Base-by-base conservation (phyloP, 306 rosid genomes). In the Abrus precatorius region DNA sequence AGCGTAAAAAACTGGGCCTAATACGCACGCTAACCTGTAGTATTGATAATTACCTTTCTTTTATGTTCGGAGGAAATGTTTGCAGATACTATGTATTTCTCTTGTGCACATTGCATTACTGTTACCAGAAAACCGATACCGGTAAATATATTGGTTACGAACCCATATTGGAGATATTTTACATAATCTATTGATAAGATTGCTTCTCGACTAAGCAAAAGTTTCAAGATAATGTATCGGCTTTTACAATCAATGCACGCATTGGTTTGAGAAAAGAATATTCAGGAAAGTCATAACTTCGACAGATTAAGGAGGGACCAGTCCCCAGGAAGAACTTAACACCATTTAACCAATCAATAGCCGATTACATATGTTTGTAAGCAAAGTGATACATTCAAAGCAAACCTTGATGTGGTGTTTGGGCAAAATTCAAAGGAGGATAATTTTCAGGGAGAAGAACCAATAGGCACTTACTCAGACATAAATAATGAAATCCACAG, bases 401-500 rank as follows among this genome's bases (percentile, higher is more conserved):
- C 72, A 78, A 72, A 59, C 71, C 3, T 69, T 29, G 27, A 81
- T 20, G 62, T 73, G 66, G 78, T 60, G 53, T 69, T 65, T 47
- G 30, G 53, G 49, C 75, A 76, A 80, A 85, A 71, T 71, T 61
- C 52, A 28, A 41, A 32, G 67, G 68, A 60, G 13, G 75, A 64
- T 34, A 32, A 20, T 75, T 82, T 59, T 84, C 74, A 53, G 28
- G 79, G 53, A 69, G 63, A 72, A 29, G 41, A 75, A 62, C 43
- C 83, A 57, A 12, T 61, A 63, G 76, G 78, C 52, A 71, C 50
- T 34, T 48, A 71, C 80, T 77, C 71, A 47, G 50, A 83, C 73
- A 67, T 53, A 47, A 72, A 72, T 41, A 69, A 49, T 66, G 14
- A 79, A 80, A 73, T 79, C 78, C 81, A 80, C 72, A 34, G 38